Base-by-base conservation (phyloP, 441 rosid genomes). In the Pelargonium cotyledonis region DNA sequence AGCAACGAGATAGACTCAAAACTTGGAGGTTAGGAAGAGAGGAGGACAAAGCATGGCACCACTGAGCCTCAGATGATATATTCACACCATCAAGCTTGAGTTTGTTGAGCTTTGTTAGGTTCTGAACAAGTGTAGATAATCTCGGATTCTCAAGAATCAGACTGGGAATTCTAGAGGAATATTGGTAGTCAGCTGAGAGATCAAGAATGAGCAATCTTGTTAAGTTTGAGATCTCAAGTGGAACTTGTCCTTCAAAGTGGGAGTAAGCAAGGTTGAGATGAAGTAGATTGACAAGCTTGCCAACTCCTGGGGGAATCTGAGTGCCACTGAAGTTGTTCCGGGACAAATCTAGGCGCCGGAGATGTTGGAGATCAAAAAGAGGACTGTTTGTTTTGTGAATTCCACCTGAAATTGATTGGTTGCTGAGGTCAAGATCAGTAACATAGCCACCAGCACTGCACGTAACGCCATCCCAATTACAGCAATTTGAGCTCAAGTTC, bases 241-340 rank as follows among this genome's bases (percentile, higher is more conserved):
- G 61, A 12, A 55, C 61, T 55, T 16, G 26, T 21, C 61, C 61
- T 55, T 23, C 61, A 55, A 55, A 55, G 61, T 55, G 16, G 61
- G 23, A 55, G 61, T 6, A 4, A 10, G 23, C 16, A 9, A 55
- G 61, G 23, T 6, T 9, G 11, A 55, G 61, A 55, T 55, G 61
- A 10, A 4, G 61, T 15, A 55, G 61, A 18, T 55, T 55, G 61
- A 18, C 61, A 16, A 55, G 61, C 61, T 55, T 55, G 14, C 61
- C 61, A 2, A 55, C 6, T 55, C 61, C 61, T 55, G 61, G 18
- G 7, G 61, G 61, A 55, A 55, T 55, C 61, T 55, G 61, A 55
- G 14, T 18, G 61, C 29, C 62, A 57, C 1, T 8, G 62, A 57
- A 57, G 62, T 60, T 60, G 63, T 60, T 60, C 3, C 8, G 4